Conservation (phyloP, 1,139 yeast genomes). For the Candida sp. region DNA sequence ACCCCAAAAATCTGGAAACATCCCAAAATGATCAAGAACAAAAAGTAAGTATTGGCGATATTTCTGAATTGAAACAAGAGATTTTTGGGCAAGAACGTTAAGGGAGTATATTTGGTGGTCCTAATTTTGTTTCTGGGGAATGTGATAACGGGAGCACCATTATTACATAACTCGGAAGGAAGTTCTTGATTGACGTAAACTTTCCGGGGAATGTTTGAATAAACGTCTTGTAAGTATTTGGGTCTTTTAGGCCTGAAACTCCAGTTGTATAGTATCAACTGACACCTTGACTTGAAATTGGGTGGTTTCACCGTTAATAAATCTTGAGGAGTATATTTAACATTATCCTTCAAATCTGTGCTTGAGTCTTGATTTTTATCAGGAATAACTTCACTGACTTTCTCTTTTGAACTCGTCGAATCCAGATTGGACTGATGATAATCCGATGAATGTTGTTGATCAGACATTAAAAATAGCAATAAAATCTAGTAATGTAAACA, state of each 20-base stretch:
- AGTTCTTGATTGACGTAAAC: conserved; percentile 36
- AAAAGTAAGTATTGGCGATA: conserved; percentile 86
- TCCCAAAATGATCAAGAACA: conserved; percentile 78
- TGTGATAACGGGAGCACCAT: conserved; percentile 52
- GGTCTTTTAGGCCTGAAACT: conserved; percentile 33
- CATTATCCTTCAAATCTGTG: background rate
- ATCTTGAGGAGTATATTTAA: conserved; percentile 15
- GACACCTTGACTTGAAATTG: conserved; percentile 22
- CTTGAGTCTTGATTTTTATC: background rate
- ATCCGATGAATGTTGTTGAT: conserved; percentile 8
- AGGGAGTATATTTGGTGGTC: conserved; percentile 93
- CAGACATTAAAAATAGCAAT: background rate
- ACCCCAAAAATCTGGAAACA: conserved; percentile 92
- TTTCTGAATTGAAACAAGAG: conserved; percentile 76
- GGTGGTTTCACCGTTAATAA: conserved; percentile 29
- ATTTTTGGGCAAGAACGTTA: conserved; percentile 86
- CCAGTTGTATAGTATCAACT: conserved; percentile 24
- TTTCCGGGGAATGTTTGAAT: conserved; percentile 32
- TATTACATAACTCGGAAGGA: conserved; percentile 30
- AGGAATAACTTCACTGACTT: background rate
- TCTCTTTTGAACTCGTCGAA: conserved; percentile 1
- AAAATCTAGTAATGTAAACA: background rate
- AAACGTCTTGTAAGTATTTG: conserved; percentile 30
- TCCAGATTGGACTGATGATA: conserved; percentile 6
- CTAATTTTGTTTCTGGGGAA: conserved; percentile 91